Base-by-base conservation (phyloP, 2,329 filamentous ascomycete species). In the Teratosphaeria nubilosa region DNA sequence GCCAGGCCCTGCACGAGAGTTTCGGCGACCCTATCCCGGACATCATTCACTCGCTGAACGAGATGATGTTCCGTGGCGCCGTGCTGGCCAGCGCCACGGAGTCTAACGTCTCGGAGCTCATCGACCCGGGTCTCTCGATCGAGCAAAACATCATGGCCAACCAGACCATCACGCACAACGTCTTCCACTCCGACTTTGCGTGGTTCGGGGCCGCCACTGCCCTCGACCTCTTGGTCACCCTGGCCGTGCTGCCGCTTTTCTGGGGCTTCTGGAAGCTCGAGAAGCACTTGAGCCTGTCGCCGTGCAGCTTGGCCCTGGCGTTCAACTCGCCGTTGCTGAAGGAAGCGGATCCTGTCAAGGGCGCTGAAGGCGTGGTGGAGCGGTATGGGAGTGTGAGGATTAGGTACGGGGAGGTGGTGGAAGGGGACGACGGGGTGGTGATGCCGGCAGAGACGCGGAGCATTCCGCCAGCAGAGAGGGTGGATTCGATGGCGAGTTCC, bases 201-300 rank as follows among this genome's bases (percentile, higher is more conserved):
- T 63, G 62, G 62, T 63, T 55, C 31, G 56, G 56, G 13, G 62
- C 45, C 10, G 60, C 59, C 6, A 56, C 58, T 4, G 22, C 51
- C 1, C 52, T 63, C 7, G 56, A 64, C 34, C 14, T 62, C 3
- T 5, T 63, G 11, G 58, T 56, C 3, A 48, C 57, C 1, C 53
- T 63, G 14, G 53, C 58, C 20, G 56, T 63, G 9, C 25, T 60
- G 30, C 60, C 60, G 14, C 10, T 62, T 10, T 60, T 60, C 58
- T 63, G 58, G 56, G 62, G 62, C 11, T 63, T 27, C 16, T 63
- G 60, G 62, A 60, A n/a, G 27, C 25, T 63, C 11, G 58, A 41
- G 14, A 31, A 41, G 20, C 25, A 56, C 14, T 20, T 51, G 11
- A 22, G 14, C 3, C 32, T 59, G 9, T 56, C 53, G 45, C 57